Conservation (phyloP, 805 yeast species). For the Cyberlindnera euphorbiae region DNA sequence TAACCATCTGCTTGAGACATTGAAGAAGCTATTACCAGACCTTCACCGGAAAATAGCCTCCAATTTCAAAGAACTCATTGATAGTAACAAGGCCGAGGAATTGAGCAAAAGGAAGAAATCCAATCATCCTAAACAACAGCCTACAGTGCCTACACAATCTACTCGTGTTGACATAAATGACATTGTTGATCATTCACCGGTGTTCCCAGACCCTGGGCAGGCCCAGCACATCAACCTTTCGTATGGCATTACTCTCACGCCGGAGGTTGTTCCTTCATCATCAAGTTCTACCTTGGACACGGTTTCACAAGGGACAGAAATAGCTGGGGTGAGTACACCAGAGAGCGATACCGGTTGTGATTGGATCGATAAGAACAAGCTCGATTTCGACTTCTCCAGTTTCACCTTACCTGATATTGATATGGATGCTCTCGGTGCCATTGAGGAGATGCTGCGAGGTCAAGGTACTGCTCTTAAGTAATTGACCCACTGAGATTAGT, state of each 20-base stretch:
- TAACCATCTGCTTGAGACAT: conserved; percentile 42
- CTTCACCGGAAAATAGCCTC: conserved; percentile 34
- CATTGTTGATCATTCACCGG: too few relatives aligned
- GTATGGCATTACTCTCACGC: too few relatives aligned
- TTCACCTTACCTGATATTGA: conserved; percentile 24
- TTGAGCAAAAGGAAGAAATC: too few relatives aligned
- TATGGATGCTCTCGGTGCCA: conserved; percentile 21
- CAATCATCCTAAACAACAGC: too few relatives aligned
- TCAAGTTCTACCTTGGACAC: neutral
- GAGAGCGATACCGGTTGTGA: conserved; percentile 48
- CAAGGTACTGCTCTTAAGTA: too few relatives aligned
- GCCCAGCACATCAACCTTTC: too few relatives aligned
- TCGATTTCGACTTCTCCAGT: conserved; percentile 32
- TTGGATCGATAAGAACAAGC: conserved; percentile 47
- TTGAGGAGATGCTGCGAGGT: conserved; percentile 24
- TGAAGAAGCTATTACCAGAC: conserved; percentile 38
- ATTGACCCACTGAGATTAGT: too few relatives aligned
- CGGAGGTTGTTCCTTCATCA: too few relatives aligned
- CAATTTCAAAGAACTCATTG: conserved; percentile 23
- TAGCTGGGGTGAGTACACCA: conserved; percentile 4
- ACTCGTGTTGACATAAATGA: too few relatives aligned
- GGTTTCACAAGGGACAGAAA: conserved; percentile 1
- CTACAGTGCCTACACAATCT: too few relatives aligned
- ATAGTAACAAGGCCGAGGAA: conserved; percentile 2
- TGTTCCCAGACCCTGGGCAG: too few relatives aligned